Conservation (phyloP, 495 filamentous ascomycete genomes). For the Xylaria telfairii region DNA sequence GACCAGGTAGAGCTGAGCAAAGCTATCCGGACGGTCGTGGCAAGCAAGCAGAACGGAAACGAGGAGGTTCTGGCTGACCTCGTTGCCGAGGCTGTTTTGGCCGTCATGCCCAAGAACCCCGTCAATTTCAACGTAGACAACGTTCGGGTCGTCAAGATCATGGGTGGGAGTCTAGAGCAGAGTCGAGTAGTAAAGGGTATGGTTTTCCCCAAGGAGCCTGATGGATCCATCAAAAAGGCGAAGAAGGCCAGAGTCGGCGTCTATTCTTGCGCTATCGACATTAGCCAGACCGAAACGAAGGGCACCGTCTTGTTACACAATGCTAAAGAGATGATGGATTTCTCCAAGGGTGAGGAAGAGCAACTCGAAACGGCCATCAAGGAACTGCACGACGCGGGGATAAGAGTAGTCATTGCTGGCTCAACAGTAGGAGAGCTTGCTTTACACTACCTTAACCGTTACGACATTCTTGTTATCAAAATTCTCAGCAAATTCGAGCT, state of each 20-base stretch:
- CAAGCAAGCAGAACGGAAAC: constrained; percentile 92
- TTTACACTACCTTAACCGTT: constrained; percentile 96
- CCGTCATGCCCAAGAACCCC: constrained; percentile 97
- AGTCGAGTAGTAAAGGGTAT: constrained; percentile 96
- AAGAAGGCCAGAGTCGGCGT: constrained; percentile 94
- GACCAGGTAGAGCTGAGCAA: constrained; percentile 85
- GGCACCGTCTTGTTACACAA: constrained; percentile 99
- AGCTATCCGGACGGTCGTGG: constrained; percentile 92
- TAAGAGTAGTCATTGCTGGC: constrained; percentile 90
- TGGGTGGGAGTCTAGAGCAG: constrained; percentile 94
- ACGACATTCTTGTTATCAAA: constrained; percentile 94
- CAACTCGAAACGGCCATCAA: constrained; percentile 92
- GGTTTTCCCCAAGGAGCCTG: constrained; percentile 94
- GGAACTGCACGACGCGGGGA: constrained; percentile 90
- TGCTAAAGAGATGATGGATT: constrained; percentile 97
- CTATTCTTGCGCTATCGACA: constrained; percentile 96
- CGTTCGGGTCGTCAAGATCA: constrained; percentile 98
- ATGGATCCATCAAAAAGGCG: constrained; percentile 88
- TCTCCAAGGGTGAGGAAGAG: constrained; percentile 93
- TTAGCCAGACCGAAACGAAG: constrained; percentile 97
- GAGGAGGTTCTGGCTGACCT: constrained; percentile 86
- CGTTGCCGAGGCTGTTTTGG: constrained; percentile 91
- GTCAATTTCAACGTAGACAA: constrained; percentile 99
- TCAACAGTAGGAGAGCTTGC: constrained; percentile 93
- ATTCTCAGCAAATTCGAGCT: constrained; percentile 98